phyloP scores from a whole-genome alignment of 1,284 basidiomycete genomes.

The Sporisorium reilianum region DNA sequence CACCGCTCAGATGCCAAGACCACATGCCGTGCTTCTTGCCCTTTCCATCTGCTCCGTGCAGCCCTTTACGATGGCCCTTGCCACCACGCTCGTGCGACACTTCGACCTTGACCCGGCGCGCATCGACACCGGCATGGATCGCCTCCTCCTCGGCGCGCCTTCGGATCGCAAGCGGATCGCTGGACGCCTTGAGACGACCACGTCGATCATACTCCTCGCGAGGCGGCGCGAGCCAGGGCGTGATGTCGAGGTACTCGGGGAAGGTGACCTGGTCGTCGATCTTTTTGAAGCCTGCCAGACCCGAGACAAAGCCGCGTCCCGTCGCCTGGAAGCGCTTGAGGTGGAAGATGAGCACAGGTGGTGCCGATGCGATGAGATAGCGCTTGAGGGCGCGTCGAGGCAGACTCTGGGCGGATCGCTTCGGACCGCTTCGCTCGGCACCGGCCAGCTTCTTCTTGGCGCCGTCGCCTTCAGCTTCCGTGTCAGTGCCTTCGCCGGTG shows the following conservation, averaged over 20 bases:
- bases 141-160: slow-evolving; percentile 63
- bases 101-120: slow-evolving; percentile 51
- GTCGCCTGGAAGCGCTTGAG: slow-evolving; percentile 86
- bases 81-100: slow-evolving; percentile 17
- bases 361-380: slow-evolving; percentile 86
- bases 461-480: slow-evolving; percentile 24
- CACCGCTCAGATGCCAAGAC: slow-evolving; percentile 44
- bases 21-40: slow-evolving; percentile 43
- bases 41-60: slow-evolving; percentile 14
- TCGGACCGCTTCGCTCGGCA: slow-evolving; percentile 25
- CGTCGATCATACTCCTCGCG: slow-evolving; percentile 75
- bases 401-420: slow-evolving; percentile 72
- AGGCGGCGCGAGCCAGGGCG: slow-evolving; percentile 85
- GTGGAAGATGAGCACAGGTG: slow-evolving; percentile 89
- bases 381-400: slow-evolving; percentile 89
- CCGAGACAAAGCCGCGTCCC: slow-evolving; percentile 57
- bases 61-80: slow-evolving; percentile 9
- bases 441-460: not conserved
- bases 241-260: slow-evolving; percentile 84
- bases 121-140: slow-evolving; percentile 70
- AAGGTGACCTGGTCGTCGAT: slow-evolving; percentile 87
- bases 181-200: slow-evolving; percentile 70
- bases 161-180: slow-evolving; percentile 62
- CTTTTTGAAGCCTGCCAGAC: slow-evolving; percentile 76
- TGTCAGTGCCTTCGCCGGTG: slow-evolving; percentile 35